Evolutionary conservation across 306 rosid genomes (phyloP).

Genomic region (Sesbania bispinosa): DNA sequence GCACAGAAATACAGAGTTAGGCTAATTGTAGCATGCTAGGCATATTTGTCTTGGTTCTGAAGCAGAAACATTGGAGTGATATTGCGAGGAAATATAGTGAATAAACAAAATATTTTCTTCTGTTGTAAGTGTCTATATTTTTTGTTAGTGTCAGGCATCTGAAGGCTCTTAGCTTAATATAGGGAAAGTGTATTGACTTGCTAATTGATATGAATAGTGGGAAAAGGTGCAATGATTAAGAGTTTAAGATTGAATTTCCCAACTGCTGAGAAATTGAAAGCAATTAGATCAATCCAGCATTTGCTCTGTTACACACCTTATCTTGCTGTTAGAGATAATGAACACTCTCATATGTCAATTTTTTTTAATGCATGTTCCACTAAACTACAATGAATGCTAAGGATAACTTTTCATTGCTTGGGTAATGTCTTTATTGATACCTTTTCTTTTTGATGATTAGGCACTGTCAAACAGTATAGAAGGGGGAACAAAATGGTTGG

Average conservation of each 20-base stretch:
- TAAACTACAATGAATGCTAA: not conserved
- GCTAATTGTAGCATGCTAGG: not conserved
- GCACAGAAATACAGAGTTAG: not conserved
- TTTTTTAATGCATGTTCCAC: not conserved
- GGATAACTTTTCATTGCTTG: not conserved
- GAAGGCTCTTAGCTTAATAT: not conserved
- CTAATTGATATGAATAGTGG: not conserved
- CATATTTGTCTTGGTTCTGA: not conserved
- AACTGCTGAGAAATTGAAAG: not conserved
- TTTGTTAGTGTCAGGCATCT: not conserved
- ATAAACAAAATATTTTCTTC: not conserved
- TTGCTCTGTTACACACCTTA: not conserved
- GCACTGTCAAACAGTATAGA: constrained; percentile 59
- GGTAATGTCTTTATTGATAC: constrained; percentile 10
- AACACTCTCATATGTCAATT: not conserved
- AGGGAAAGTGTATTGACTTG: not conserved
- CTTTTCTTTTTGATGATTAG: constrained; percentile 39
- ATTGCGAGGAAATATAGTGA: not conserved
- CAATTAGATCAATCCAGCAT: not conserved
- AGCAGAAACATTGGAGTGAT: not conserved
- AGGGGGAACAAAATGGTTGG: constrained; percentile 90
- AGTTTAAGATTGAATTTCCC: not conserved
- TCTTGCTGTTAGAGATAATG: not conserved
- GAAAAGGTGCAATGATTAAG: not conserved
- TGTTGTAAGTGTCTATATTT: no score